A percentile compares a stretch with the other conserved stretches of the same genome.
Conservation (phyloP, 306 rosid species). For the Luffa aegyptiaca region DNA sequence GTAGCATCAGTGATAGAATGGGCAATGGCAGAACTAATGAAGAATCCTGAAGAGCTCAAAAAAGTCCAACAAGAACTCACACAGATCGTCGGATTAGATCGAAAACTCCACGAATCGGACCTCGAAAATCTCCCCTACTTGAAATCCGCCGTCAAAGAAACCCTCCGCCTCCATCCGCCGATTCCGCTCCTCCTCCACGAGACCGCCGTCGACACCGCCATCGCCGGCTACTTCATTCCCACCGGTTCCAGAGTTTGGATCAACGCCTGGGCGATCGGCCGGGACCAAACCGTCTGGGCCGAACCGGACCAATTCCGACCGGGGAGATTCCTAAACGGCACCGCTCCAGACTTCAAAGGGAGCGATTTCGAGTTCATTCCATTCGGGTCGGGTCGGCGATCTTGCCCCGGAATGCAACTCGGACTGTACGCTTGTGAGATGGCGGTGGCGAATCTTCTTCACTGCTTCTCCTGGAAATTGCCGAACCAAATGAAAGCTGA, state of each 20-base stretch:
- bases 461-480: constrained; percentile 41
- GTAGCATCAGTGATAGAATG: constrained; percentile 51
- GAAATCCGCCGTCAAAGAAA: constrained; percentile 32
- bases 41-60: constrained; percentile 23
- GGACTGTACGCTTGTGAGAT: constrained; percentile 43
- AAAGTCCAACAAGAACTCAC: constrained; percentile 32
- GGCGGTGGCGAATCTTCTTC: constrained; percentile 36
- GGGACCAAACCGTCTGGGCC: constrained; percentile 26
- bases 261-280: constrained; percentile 44
- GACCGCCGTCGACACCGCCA: constrained; percentile 18
- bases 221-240: constrained; percentile 29
- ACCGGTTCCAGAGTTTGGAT: constrained; percentile 29
- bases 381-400: constrained; percentile 48
- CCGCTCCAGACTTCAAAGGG: constrained; percentile 37
- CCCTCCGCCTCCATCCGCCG: constrained; percentile 51
- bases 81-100: constrained; percentile 23
- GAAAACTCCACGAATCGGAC: constrained; percentile 24
- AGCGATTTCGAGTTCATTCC: constrained; percentile 40
- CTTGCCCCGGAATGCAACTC: constrained; percentile 46
- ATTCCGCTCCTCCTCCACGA: constrained; percentile 49
- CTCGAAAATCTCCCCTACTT: constrained; percentile 27
- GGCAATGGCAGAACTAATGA: constrained; percentile 42
- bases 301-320: constrained; percentile 37
- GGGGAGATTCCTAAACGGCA: constrained; percentile 24
- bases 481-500: constrained; percentile 31